Evolutionary conservation across 768 basidiomycete genomes (phyloP).

Genomic region (Calocybe cyanea): DNA sequence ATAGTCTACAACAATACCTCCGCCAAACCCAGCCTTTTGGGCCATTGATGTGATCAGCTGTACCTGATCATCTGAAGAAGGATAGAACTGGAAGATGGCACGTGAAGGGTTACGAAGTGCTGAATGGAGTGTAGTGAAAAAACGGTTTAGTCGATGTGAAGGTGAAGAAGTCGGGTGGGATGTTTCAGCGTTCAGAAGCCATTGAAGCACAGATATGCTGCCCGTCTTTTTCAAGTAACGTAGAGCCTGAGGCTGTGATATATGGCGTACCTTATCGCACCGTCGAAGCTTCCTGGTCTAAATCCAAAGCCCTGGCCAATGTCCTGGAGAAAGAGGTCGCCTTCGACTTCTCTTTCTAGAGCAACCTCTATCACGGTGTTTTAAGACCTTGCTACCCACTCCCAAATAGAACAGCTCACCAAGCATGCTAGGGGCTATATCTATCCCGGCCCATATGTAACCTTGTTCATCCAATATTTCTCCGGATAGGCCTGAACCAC

Average conservation of each 20-base stretch:
- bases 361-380: slow-evolving; percentile 73
- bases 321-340: slow-evolving; percentile 94
- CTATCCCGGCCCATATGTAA: slow-evolving; percentile 89
- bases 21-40: slow-evolving; percentile 93
- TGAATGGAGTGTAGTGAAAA: slow-evolving; percentile 91
- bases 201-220: slow-evolving; percentile 98
- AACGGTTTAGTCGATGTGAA: slow-evolving; percentile 78
- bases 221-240: slow-evolving; percentile 1
- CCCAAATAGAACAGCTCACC: slow-evolving; percentile 45
- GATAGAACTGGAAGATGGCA: slow-evolving; percentile 92
- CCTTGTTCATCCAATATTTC: slow-evolving; percentile 96
- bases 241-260: not conserved
- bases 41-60: slow-evolving; percentile 91
- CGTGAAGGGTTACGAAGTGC: slow-evolving; percentile 81
- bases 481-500: slow-evolving; percentile 94
- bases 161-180: slow-evolving; percentile 86
- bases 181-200: slow-evolving; percentile 96
- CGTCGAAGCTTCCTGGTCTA: slow-evolving; percentile 95
- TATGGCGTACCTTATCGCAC: slow-evolving; percentile 79
- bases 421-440: slow-evolving; percentile 96
- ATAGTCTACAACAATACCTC: slow-evolving; percentile 95
- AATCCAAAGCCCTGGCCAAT: slow-evolving; percentile 98
- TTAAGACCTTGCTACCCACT: not conserved
- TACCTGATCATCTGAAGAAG: slow-evolving; percentile 95
- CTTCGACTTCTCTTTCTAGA: slow-evolving; percentile 90